Evolutionary conservation across 768 basidiomycete species (phyloP), one percentile per base, ranked within the genome.

Genomic region (Zangia roseola): DNA sequence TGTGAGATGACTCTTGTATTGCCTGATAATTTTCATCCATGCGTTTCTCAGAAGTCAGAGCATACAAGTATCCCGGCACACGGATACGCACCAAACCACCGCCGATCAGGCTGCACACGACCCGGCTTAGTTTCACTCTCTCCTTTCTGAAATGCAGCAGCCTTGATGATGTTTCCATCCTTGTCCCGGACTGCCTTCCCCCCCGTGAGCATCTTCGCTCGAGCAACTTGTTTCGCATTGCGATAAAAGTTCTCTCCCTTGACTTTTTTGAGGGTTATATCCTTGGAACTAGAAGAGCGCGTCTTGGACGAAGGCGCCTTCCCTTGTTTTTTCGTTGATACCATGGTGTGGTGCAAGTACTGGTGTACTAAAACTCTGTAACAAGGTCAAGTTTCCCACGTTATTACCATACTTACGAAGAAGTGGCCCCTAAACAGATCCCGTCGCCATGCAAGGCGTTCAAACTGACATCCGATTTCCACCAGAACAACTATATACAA

Each of bases 1-100:
- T 99, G 95, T 19, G 92, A 94, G 63, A 99, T 97, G 30, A 97
- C 95, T 64, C 97, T 77, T n/a, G 97, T 98, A 70, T 98, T 98
- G 36, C 95, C 94, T 94, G 56, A 24, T 39, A 33, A 23, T 47
- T 38, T 49, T 54, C 17, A 45, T 31, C 28, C 40, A 20, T 37
- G 21, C 42, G n/a, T 35, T 28, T 30, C 16, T 58, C 42, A 58
- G 41, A 38, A 28, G 50, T 28, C 35, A 24, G 46, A 43, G 25
- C 45, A 50, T 24, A 30, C 21, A n/a, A 26, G 16, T 21, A 33
- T 28, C 28, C 10, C 2, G 4, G 9, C 16, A 36, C 43, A 47
- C 20, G 17, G 24, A 47, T 49, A 75, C 88, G 56, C 62, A 95
- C 94, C 97, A 61, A 99, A 99, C 95, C 95, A 99, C 60, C 94